Evolutionary conservation across 1,139 yeast species (phyloP), one percentile per base, ranked within the genome.

Genomic region (Geotrichum cucujoidarum): DNA sequence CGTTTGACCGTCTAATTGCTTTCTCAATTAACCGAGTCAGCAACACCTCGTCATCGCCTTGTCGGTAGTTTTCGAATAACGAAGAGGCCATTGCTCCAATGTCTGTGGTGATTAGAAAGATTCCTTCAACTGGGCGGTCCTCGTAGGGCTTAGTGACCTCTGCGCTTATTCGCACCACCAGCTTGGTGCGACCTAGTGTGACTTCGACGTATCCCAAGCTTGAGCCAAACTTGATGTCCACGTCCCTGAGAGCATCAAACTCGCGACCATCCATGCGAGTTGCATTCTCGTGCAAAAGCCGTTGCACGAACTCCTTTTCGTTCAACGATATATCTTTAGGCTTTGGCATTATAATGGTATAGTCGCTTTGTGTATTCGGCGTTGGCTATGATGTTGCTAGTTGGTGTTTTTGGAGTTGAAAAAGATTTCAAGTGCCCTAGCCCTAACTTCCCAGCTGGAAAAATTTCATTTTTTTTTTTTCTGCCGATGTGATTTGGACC

Each of bases 111-210:
- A 92, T 89, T 37, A 77, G 72, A 62, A 92, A 89, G 3, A 85
- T 65, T 1, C 98, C 98, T 66, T 94, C 98, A 62, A 87, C 90
- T 1, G 97, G 97, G 45, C 96, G 74, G 58, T 90, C 95, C 48
- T 88, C 95, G 57, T 76, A 83, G 0, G 98, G 98, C 53, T 78
- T 76, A 8, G 79, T 75, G n/a, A 94, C 81, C 50, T 79, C 83
- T 18, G 95, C 85, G 21, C 92, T 81, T 2, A 90, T 81, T 50
- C 92, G 75, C 14, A 84, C 92, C 2, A 86, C 80, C 3, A 92
- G 78, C 57, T 62, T 54, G 6, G 95, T 87, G 25, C 75, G 69
- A 1, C 97, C 97, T 65, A 90, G 73, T 31, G 69, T 68, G 10
- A 90, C 79, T 56, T 86, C 88, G 14, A 83, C 94, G 57, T 80